phyloP scores from a whole-genome alignment of 139 green algal genomes.

The Asterochloris erici region DNA sequence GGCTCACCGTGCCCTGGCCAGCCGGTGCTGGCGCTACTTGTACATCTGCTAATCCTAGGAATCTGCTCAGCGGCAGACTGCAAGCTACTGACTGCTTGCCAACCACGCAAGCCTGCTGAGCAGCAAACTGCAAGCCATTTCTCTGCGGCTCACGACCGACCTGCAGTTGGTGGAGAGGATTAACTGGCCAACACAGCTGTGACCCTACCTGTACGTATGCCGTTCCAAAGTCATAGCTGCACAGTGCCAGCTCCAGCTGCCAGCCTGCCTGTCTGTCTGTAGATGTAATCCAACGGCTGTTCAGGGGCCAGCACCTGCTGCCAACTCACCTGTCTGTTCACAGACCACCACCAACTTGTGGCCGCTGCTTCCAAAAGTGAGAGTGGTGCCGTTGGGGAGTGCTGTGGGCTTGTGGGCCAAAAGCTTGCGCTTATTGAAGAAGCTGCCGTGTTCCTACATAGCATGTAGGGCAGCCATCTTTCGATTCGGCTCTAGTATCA shows the following conservation, averaged over 20 bases:
- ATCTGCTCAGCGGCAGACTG: too few species aligned
- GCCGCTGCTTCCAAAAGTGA: slow-evolving; percentile 33
- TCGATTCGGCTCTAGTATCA: too few species aligned
- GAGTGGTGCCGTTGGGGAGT: slow-evolving; percentile 32
- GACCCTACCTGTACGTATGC: too few species aligned
- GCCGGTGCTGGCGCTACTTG: too few species aligned
- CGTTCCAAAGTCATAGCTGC: neutral
- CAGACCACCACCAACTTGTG: slow-evolving; percentile 28
- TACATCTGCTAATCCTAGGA: too few species aligned
- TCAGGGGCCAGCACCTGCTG: neutral
- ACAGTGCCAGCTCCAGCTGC: neutral
- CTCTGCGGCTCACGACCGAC: too few species aligned
- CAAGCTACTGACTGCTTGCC: too few species aligned
- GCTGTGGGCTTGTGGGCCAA: slow-evolving; percentile 45
- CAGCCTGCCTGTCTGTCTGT: neutral
- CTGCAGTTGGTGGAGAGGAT: too few species aligned
- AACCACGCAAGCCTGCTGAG: too few species aligned
- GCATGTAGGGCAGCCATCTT: neutral
- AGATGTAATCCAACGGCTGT: neutral
- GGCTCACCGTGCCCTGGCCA: too few species aligned
- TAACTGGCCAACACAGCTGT: too few species aligned
- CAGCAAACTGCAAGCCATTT: too few species aligned
- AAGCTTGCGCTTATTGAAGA: slow-evolving; percentile 32
- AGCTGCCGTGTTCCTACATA: slow-evolving; percentile 51
- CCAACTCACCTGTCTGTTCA: slow-evolving; percentile 32